Conservation (phyloP, 2,329 filamentous ascomycete genomes). For the Zasmidium cellare region DNA sequence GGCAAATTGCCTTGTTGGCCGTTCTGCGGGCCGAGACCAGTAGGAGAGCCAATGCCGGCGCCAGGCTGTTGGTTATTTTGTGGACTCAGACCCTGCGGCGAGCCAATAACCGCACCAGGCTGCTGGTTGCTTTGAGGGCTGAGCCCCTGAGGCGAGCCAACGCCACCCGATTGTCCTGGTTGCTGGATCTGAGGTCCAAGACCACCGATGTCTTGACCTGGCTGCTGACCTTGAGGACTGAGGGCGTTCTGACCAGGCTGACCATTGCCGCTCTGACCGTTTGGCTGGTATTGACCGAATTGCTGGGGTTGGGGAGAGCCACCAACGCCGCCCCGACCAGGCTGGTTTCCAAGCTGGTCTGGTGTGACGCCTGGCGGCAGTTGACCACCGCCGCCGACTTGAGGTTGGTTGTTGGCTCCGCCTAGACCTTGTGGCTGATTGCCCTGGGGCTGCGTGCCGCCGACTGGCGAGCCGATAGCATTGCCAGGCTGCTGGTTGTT, state of each 20-base stretch:
- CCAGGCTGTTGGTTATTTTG: background rate
- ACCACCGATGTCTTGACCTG: too few relatives aligned
- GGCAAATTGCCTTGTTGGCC: background rate
- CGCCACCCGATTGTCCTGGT: too few relatives aligned
- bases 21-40: background rate
- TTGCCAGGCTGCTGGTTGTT: background rate
- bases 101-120: too few relatives aligned
- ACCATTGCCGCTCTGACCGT: background rate
- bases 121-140: too few relatives aligned
- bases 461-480: background rate
- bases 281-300: background rate
- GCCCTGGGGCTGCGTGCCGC: background rate
- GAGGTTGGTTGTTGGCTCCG: background rate
- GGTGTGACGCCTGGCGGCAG: too few relatives aligned
- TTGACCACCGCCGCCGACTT: too few relatives aligned
- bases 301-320: background rate
- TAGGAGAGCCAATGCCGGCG: background rate
- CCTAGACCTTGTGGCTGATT: too few relatives aligned
- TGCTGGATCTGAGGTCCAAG: too few relatives aligned
- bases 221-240: background rate
- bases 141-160: too few relatives aligned
- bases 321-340: background rate
- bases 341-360: background rate
- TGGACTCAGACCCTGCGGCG: too few relatives aligned
- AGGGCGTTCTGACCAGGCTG: background rate